Base-by-base conservation (phyloP, 306 rosid genomes). In the Dryas drummondii region DNA sequence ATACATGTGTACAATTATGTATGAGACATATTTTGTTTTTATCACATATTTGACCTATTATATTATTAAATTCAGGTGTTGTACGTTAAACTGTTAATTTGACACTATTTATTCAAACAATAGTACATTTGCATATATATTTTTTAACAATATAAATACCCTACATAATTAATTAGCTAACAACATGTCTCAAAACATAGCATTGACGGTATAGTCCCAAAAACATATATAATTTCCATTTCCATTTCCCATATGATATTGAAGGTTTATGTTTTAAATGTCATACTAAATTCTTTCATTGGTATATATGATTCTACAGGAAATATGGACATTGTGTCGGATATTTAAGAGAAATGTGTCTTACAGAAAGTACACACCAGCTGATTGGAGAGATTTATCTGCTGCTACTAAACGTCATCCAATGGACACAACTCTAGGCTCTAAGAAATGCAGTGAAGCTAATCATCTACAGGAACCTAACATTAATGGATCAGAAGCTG, bases 291-390 rank as follows among this genome's bases (percentile, higher is more conserved):
- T 32, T 32, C 37, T 32, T 32, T 32, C 37, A 46, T 61, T 9
- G 66, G 55, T 55, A 59, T 55, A 32, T 32, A 1, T 32, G 9
- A 7, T 27, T 40, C 12, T 64, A 49, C 96, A 94, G 99, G 99
- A 94, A 84, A 90, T 94, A 51, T 94, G 99, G 99, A 94, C 99
- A 14, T 71, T 94, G 8, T 94, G 99, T 70, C 53, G 96, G 81
- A 92, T 94, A 72, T 92, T 94, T 85, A 87, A 88, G 74, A 79
- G 99, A 78, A 87, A 79, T 53, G 68, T 83, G 41, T 69, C 91
- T 44, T 81, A 84, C 15, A 90, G 74, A 73, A 92, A 84, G 86
- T 85, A 75, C 62, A 70, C 76, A 32, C 37, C 37, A 44, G 64
- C 83, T 13, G 96, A 88, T 10, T 71, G 90, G 86, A 90, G 76